These are phyloP conservation scores for Antrodiella citrinella DNA, from an alignment of 768 basidiomycete genomes.

Conservation along the genomic window DNA sequence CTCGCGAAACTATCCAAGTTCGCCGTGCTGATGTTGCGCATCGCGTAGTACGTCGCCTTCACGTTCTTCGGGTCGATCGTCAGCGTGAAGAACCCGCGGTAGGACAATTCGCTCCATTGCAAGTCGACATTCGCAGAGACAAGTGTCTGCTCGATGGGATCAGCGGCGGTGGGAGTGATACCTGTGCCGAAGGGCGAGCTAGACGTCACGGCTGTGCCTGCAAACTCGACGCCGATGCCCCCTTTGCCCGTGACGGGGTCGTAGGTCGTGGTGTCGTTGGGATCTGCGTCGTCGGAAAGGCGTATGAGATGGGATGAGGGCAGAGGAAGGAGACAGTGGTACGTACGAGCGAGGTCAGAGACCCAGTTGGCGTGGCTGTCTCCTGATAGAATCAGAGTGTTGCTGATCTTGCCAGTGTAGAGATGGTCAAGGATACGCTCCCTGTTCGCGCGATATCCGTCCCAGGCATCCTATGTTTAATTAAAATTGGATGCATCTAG, in stretches of 20 bases:
- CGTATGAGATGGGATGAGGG: neutral
- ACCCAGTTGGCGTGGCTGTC: constrained; percentile 60
- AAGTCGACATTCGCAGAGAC: constrained; percentile 39
- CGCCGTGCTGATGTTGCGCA: constrained; percentile 38
- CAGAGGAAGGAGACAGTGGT: neutral
- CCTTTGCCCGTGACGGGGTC: constrained; percentile 39
- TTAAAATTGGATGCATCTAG: neutral
- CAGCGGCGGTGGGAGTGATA: constrained; percentile 30
- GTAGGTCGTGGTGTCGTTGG: constrained; percentile 43
- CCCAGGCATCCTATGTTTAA: constrained; percentile 42
- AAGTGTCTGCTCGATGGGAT: constrained; percentile 28
- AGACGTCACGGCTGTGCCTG: constrained; percentile 52
- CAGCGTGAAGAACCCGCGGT: constrained; percentile 52
- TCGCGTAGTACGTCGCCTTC: constrained; percentile 48
- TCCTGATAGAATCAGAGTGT: constrained; percentile 50
- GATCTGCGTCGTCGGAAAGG: constrained; percentile 24
- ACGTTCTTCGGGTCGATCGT: constrained; percentile 35
- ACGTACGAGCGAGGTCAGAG: constrained; percentile 46
- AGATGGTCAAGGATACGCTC: constrained; percentile 43
- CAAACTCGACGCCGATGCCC: constrained; percentile 52
- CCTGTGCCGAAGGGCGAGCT: constrained; percentile 36
- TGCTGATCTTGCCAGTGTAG: constrained; percentile 41
- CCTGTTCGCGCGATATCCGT: constrained; percentile 51
- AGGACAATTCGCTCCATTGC: constrained; percentile 55
- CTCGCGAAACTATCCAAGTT: constrained; percentile 39